Evolutionary conservation across 2,329 filamentous ascomycete species (phyloP), one percentile per base, ranked within the genome.

Genomic region (Talaromyces sp.): DNA sequence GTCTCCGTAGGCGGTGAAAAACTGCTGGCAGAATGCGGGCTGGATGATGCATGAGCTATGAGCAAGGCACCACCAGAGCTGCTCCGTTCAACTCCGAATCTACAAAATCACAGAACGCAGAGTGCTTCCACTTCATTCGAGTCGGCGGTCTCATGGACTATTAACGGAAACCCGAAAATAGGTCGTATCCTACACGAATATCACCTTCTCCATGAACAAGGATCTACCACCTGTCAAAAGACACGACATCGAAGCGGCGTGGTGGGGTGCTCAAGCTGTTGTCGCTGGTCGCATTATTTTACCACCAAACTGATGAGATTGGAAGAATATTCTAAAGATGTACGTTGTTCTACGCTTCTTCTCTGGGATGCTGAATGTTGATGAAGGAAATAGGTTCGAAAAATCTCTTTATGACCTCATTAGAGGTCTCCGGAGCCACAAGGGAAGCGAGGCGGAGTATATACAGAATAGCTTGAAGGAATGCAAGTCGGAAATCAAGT

Each of bases 321-420:
- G 19, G 38, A 10, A 15, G 34, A 27, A 40, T 17, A 45, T 22
- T 19, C 3, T 29, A 1, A 59, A 25, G 22, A 59, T 59, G 56
- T 45, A 45, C 1, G 56, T 31, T 3, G 10, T 19, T 40, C 2
- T 11, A 31, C 4, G 13, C 13, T 11, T 10, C 25, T 31, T 15
- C 11, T 13, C 7, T 27, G 2, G 5, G 6, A 11, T 25, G 15
- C 5, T 45, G 22, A 31, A 29, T 11, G n/a, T 29, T 59, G 10
- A 59, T 38, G 4, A 25, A 15, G 13, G 11, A 11, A 29, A 36
- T 69, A 98, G 93, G 95, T 99, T 99, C 82, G 95, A 99, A 80
- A 99, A 99, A 81, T 97, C 95, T 49, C 87, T 99, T 22, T 97
- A 97, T 80, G 94, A 98, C 87, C 93, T 99, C 84, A 99, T 99